phyloP scores from a whole-genome alignment of 192 early-diverging fungal species.

The Entrophospora sp. region DNA sequence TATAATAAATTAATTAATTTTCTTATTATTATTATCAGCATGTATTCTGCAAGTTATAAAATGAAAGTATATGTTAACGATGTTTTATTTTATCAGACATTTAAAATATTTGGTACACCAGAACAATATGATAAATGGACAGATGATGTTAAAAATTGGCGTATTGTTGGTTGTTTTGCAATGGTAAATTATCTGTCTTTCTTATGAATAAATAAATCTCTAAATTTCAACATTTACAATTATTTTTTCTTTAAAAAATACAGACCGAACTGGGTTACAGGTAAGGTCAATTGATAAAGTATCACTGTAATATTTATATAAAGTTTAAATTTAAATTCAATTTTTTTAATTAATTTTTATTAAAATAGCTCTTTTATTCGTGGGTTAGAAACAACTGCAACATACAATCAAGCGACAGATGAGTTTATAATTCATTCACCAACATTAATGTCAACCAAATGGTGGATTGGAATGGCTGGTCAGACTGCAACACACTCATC shows the following conservation, averaged over 20 bases:
- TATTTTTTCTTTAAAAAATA: not conserved
- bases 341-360: no score
- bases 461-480: conserved; percentile 72
- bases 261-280: conserved; percentile 50
- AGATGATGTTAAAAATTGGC: conserved; percentile 42
- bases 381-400: conserved; percentile 81
- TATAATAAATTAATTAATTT: not conserved
- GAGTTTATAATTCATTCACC: conserved; percentile 75
- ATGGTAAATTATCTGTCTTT: conserved; percentile 36
- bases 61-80: conserved; percentile 59
- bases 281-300: no score
- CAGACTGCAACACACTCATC: conserved; percentile 67
- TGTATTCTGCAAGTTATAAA: conserved; percentile 47
- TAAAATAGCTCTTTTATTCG: conserved; percentile 68
- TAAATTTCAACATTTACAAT: not conserved
- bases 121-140: conserved; percentile 48
- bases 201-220: not conserved
- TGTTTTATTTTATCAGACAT: conserved; percentile 44
- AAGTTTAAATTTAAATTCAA: no score
- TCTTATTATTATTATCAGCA: conserved; percentile 9
- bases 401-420: conserved; percentile 63
- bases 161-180: conserved; percentile 55
- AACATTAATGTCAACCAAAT: conserved; percentile 68
- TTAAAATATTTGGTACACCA: conserved; percentile 47
- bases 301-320: no score